phyloP scores from a whole-genome alignment of 345 rosid species.

The Pugionium dolabratum region DNA sequence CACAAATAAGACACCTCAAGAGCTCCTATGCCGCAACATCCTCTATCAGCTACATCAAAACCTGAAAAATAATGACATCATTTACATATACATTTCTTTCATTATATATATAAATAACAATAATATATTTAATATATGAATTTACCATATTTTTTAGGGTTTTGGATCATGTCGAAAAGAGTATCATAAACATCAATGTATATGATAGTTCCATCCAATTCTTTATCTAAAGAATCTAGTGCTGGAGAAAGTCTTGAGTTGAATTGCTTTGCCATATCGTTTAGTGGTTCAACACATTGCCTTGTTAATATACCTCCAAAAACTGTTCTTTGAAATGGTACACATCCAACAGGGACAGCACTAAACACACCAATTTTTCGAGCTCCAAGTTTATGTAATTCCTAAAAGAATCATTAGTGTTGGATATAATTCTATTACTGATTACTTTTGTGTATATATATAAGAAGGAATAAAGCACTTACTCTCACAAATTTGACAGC shows the following conservation, averaged over 20 bases:
- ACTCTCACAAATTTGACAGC: conserved; percentile 51
- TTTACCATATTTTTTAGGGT: conserved; percentile 43
- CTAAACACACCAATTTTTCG: conserved; percentile 22
- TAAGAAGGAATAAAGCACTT: not conserved
- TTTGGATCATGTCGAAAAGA: conserved; percentile 43
- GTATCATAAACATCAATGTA: conserved; percentile 37
- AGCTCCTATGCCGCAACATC: conserved; percentile 58
- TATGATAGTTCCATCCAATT: conserved; percentile 8
- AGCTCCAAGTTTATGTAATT: conserved; percentile 34
- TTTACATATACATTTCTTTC: not conserved
- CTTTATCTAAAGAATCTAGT: not conserved
- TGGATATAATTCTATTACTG: not conserved
- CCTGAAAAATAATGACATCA: conserved; percentile 31
- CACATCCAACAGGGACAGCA: conserved; percentile 21
- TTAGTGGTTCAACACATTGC: not conserved
- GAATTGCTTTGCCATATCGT: conserved; percentile 20
- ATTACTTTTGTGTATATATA: too few species aligned
- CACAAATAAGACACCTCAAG: conserved; percentile 51
- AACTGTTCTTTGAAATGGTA: conserved; percentile 26
- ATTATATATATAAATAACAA: not conserved
- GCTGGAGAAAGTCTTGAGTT: conserved; percentile 17
- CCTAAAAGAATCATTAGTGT: conserved; percentile 9
- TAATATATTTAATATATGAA: not conserved
- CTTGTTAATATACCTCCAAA: conserved; percentile 9
- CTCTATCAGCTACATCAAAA: conserved; percentile 43